phyloP scores from a whole-genome alignment of 2,329 filamentous ascomycete genomes.

The Teratosphaeriaceae sp. region DNA sequence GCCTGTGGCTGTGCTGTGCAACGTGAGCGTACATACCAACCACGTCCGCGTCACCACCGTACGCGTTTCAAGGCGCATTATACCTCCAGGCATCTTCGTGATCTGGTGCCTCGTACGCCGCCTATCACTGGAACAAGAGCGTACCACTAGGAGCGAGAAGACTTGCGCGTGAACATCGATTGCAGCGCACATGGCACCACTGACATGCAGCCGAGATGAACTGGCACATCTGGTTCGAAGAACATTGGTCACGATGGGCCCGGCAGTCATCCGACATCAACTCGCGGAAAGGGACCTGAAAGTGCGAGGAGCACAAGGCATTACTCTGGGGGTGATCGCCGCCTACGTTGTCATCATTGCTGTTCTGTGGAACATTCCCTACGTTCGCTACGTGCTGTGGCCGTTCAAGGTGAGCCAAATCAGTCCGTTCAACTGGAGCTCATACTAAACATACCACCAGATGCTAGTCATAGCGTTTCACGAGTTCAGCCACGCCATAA shows the following conservation, averaged over 20 bases:
- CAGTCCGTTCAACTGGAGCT: no score
- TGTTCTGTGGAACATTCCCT: slow-evolving; percentile 72
- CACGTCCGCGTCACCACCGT: no score
- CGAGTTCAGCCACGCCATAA: slow-evolving; percentile 69
- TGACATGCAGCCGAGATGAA: neutral
- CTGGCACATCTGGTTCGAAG: slow-evolving; percentile 1
- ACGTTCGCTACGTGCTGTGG: slow-evolving; percentile 68
- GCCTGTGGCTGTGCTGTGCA: no score
- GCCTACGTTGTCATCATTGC: slow-evolving; percentile 68
- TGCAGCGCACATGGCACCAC: slow-evolving; percentile 2
- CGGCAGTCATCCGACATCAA: slow-evolving; percentile 3
- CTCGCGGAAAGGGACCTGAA: slow-evolving; percentile 49
- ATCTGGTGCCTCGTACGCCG: no score
- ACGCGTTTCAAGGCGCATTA: no score
- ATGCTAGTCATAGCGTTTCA: slow-evolving; percentile 82
- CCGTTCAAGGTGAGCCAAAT: slow-evolving; percentile 67
- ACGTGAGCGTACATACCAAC: no score
- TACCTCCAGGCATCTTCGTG: no score
- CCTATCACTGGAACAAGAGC: neutral
- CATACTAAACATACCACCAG: no score
- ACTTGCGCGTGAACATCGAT: neutral
- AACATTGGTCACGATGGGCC: slow-evolving; percentile 1
- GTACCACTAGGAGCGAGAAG: neutral
- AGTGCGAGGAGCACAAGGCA: slow-evolving; percentile 60
- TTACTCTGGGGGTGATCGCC: slow-evolving; percentile 65